Evolutionary conservation across 805 yeast species (phyloP).

Genomic region (Wickerhamiella spandovensis): DNA sequence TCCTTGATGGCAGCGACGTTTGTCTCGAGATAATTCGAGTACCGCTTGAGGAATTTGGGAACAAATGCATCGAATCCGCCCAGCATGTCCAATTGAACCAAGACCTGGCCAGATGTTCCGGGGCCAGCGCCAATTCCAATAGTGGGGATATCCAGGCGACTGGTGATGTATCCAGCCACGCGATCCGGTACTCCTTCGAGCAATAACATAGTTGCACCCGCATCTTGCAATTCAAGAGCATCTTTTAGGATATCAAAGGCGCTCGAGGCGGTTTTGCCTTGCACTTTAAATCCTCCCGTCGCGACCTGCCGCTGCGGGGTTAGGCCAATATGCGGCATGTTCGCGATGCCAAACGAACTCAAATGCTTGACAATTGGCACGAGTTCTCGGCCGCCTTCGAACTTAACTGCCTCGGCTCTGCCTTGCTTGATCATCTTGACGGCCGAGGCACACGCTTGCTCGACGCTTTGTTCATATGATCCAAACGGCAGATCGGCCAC

Average conservation of each 20-base stretch:
- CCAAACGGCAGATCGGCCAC: constrained; percentile 89
- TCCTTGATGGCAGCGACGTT: constrained; percentile 39
- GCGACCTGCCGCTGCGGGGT: constrained; percentile 79
- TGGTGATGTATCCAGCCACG: constrained; percentile 53
- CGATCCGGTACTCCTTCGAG: constrained; percentile 78
- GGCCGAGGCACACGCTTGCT: constrained; percentile 50
- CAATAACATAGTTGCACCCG: constrained; percentile 66
- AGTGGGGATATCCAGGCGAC: constrained; percentile 52
- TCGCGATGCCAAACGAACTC: constrained; percentile 65
- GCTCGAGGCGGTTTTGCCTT: constrained; percentile 44
- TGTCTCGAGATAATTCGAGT: constrained; percentile 35
- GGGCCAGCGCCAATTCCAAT: constrained; percentile 96
- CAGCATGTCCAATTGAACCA: constrained; percentile 72
- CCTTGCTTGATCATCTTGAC: constrained; percentile 40
- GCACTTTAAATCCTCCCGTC: constrained; percentile 79
- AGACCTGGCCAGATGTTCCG: constrained; percentile 72
- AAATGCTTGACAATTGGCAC: constrained; percentile 42
- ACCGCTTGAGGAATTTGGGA: constrained; percentile 69
- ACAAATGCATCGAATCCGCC: constrained; percentile 43
- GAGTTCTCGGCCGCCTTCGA: constrained; percentile 67
- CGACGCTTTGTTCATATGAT: constrained; percentile 50
- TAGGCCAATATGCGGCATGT: constrained; percentile 82
- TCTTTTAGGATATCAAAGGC: constrained; percentile 51
- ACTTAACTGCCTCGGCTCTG: constrained; percentile 57
- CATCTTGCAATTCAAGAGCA: constrained; percentile 52